These are phyloP conservation scores for Mrakia hoshinonis DNA, from an alignment of 768 basidiomycete species.

Conservation along the genomic window DNA sequence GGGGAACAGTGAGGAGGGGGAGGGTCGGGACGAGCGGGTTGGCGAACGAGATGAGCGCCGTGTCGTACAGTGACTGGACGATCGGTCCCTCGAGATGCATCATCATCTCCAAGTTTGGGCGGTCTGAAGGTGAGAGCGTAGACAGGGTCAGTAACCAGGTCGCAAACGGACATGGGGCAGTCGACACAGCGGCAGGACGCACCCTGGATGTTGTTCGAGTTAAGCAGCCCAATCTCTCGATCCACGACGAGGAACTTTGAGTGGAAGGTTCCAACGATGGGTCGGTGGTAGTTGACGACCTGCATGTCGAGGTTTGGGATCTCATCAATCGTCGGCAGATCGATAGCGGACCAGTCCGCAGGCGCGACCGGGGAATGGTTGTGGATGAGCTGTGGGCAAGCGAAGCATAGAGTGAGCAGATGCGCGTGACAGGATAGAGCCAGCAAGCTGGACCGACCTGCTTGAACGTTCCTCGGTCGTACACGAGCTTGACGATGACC, in stretches of 20 bases:
- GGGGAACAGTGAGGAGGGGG: slow-evolving; percentile 42
- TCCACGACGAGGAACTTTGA: slow-evolving; percentile 64
- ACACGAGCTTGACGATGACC: slow-evolving; percentile 59
- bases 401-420: slow-evolving; percentile 33
- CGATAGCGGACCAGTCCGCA: slow-evolving; percentile 21
- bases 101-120: slow-evolving; percentile 55
- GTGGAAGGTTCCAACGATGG: slow-evolving; percentile 60
- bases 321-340: slow-evolving; percentile 47
- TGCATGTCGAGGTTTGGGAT: slow-evolving; percentile 49
- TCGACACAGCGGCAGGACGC: slow-evolving; percentile 6
- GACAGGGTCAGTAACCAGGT: background rate
- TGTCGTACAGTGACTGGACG: slow-evolving; percentile 62
- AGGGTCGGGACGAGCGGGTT: slow-evolving; percentile 47
- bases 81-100: slow-evolving; percentile 61
- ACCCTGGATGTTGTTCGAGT: slow-evolving; percentile 56
- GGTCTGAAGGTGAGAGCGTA: slow-evolving; percentile 36
- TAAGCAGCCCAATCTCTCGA: slow-evolving; percentile 56
- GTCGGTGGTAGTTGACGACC: slow-evolving; percentile 42
- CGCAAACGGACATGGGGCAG: no score
- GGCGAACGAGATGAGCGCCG: slow-evolving; percentile 56
- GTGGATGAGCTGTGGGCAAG: slow-evolving; percentile 18
- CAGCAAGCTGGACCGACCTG: slow-evolving; percentile 38
- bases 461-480: slow-evolving; percentile 57
- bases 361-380: slow-evolving; percentile 27
- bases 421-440: slow-evolving; percentile 46